Percentiles rank a stretch among this genome's conserved stretches.
Conservation (phyloP, 345 rosid species). For the Citrus inodora region DNA sequence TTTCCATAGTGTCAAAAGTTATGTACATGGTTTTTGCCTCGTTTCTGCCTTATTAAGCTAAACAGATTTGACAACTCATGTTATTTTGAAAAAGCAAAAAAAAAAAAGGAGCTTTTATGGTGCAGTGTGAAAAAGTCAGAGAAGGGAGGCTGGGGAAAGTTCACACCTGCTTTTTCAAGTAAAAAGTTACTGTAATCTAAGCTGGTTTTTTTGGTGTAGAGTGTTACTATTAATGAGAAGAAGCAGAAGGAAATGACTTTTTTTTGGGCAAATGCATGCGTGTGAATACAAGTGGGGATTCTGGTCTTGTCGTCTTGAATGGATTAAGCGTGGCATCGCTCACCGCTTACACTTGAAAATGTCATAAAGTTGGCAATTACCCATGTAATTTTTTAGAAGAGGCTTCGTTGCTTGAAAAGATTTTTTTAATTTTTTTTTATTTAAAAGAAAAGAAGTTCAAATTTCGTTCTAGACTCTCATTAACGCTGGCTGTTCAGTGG, state of each 20-base stretch:
- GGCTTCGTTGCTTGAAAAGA: not conserved
- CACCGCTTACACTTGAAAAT: not conserved
- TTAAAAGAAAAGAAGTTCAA: no score
- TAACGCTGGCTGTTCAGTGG: no score
- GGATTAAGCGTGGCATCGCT: not conserved
- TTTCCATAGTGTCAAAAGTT: not conserved
- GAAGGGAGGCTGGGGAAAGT: not conserved
- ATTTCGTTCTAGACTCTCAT: no score
- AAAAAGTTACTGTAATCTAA: not conserved
- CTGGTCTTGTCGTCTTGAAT: not conserved
- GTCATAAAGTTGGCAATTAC: not conserved
- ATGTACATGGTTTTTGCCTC: constrained; percentile 3
- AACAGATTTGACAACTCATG: constrained; percentile 1
- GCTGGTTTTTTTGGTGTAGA: not conserved
- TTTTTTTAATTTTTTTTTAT: not conserved
- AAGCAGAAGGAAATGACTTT: not conserved
- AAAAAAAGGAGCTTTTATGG: not conserved
- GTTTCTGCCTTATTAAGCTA: not conserved
- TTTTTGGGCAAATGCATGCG: not conserved
- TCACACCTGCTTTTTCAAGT: not conserved
- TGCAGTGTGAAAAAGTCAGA: not conserved
- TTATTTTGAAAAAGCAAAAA: not conserved
- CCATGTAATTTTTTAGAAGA: not conserved
- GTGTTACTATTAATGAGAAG: not conserved
- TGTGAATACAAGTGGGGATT: not conserved